Base-by-base conservation (phyloP, 352 stramenopile genomes). In the Thalassiosira mediterranea region DNA sequence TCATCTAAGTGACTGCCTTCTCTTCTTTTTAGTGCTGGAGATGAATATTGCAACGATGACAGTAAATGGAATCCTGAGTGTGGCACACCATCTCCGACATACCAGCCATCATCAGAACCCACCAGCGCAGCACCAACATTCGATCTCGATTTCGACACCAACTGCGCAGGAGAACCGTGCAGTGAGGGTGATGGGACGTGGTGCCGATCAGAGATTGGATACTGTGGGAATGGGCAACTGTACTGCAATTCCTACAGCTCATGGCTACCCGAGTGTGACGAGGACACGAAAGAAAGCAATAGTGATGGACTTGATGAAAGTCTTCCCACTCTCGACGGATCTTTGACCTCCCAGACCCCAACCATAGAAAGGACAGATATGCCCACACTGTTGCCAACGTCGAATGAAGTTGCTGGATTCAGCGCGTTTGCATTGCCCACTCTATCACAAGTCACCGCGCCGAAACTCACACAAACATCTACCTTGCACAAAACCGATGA, bases 201-300 rank as follows among this genome's bases (percentile, higher is more conserved):
- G 60, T 79, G 70, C 32, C 60, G 70, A 11, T 72, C 58, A 59
- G 60, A 79, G 15, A 37, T 79, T 54, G 70, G 70, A 7, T 79
- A 63, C 49, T 79, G 70, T 46, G 70, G 70, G 17, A 47, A 37
- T 13, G 70, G 70, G 0, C 7, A 15, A 11, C 40, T 79, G 4
- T 79, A 79, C 19, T 79, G 70, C 46, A 79, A 79, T 31, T 44
- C 52, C 11, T 25, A 57, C 26, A 73, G 60, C 29, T 40, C 31
- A 4, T 79, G 70, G 70, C 25, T 72, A 8, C 60, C 70, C 21
- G 34, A 57, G n/a, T 79, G 70, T 59, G 28, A 49, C 48, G 34
- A 5, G 15, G 4, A 25, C 11, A 44, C 8, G 8, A 44, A 44
- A 15, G 37, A 15, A 8, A 15, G 37, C 37, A 15, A 44, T 15